These are phyloP conservation scores for Didymella lethalis DNA, from an alignment of 2,329 filamentous ascomycete genomes.

Conservation along the genomic window DNA sequence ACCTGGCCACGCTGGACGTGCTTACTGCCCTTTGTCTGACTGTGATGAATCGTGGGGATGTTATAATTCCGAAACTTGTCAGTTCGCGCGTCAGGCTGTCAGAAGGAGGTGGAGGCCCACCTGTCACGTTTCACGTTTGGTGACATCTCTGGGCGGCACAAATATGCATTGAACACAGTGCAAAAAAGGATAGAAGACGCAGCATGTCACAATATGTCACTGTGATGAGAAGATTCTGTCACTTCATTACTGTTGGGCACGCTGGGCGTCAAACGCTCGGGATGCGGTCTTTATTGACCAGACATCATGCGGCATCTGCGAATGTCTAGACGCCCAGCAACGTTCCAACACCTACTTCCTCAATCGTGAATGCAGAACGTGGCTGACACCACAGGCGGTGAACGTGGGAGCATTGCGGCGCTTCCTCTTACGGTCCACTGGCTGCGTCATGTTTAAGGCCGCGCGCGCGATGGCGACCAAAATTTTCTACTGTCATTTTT, in stretches of 20 bases:
- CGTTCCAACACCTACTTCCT: slow-evolving; percentile 5
- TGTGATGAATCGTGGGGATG: not conserved
- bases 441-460: slow-evolving; percentile 37
- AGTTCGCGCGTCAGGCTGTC: slow-evolving; percentile 16
- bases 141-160: slow-evolving; percentile 16
- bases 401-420: slow-evolving; percentile 33
- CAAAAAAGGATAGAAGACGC: not conserved
- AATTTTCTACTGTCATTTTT: slow-evolving; percentile 29
- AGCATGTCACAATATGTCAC: slow-evolving; percentile 1
- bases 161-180: not conserved
- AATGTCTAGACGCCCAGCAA: slow-evolving; percentile 9
- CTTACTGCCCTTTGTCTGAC: slow-evolving; percentile 1
- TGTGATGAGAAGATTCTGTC: not conserved
- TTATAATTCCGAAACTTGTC: slow-evolving; percentile 10
- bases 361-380: slow-evolving; percentile 33
- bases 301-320: slow-evolving; percentile 1
- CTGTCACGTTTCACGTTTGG: slow-evolving; percentile 34
- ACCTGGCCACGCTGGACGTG: slow-evolving; percentile 1
- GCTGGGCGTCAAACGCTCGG: not conserved
- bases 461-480: slow-evolving; percentile 30
- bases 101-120: slow-evolving; percentile 24
- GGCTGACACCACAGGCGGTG: slow-evolving; percentile 46
- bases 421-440: slow-evolving; percentile 24
- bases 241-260: not conserved
- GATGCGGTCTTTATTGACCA: not conserved